Evolutionary conservation across 108 stramenopile genomes (phyloP).

Genomic region (Pseudonitzschia multistriata): DNA sequence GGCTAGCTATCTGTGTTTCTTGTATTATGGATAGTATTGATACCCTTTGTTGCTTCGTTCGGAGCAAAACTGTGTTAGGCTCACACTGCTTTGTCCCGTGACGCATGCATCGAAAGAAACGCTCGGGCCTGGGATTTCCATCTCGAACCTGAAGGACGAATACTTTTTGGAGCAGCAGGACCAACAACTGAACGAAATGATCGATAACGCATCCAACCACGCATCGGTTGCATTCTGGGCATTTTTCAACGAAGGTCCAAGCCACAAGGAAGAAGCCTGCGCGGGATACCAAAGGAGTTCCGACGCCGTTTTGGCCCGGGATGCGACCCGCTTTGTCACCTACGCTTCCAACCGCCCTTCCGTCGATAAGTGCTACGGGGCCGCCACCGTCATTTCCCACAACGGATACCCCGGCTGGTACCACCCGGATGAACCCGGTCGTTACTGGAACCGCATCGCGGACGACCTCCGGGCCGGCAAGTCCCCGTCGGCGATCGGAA

Average conservation of each 20-base stretch:
- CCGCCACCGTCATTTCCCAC: conserved; percentile 28
- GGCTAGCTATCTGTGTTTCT: no score
- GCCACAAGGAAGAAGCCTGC: conserved; percentile 23
- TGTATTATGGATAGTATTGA: no score
- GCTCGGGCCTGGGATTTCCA: conserved; percentile 34
- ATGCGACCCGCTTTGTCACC: conserved; percentile 36
- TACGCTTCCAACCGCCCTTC: conserved; percentile 31
- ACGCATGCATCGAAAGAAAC: conserved; percentile 17
- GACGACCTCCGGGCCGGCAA: conserved; percentile 9
- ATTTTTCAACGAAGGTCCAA: conserved; percentile 49
- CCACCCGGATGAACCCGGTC: conserved; percentile 9
- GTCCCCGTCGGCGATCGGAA: conserved; percentile 10
- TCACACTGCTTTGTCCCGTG: not conserved
- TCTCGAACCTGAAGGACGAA: conserved; percentile 21
- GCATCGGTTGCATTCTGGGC: conserved; percentile 45
- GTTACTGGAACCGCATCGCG: conserved; percentile 34
- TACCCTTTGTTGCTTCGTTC: not conserved
- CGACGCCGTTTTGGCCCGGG: conserved; percentile 21
- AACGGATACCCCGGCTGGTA: conserved; percentile 51
- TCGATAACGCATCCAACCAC: conserved; percentile 47
- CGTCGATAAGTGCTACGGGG: conserved; percentile 24
- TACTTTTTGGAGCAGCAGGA: conserved; percentile 32
- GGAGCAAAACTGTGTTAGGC: not conserved
- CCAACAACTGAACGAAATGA: conserved; percentile 43
- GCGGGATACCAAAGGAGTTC: conserved; percentile 30